Evolutionary conservation across 768 basidiomycete species (phyloP), one percentile per base, ranked within the genome.

Genomic region (Lanmaoa rubissima): DNA sequence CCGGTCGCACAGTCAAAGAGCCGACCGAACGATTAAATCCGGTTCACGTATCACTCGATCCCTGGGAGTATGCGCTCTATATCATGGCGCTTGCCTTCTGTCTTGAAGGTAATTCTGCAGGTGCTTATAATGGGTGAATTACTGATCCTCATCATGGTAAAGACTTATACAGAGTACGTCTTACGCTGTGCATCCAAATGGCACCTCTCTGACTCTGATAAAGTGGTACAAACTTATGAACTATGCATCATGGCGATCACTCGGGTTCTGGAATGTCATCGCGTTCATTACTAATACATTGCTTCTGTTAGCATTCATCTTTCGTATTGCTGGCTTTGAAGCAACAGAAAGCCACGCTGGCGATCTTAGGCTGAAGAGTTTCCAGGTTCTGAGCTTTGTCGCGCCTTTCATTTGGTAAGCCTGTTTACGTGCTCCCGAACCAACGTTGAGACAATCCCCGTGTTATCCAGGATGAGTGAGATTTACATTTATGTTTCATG

Each of bases 351-450:
- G 79, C 58, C 55, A 71, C 51, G 71, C 74, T 19, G 65, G 67
- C 26, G 61, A 66, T 50, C 63, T 83, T 57, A 79, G 79, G 51
- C 60, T 92, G 16, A 78, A 71, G 55, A 95, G 94, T 70, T 98
- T 97, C 74, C 93, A 95, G 66, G 80, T 92, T 31, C 75, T 97
- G 39, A 92, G 91, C 75, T 93, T 87, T 71, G 92, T 90, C 7
- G 83, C 92, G 2, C 93, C 92, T 1, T 80, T 96, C 48, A 87
- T 95, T 44, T 96, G 93, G 94, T 90, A 61, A 51, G 86, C 71
- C 19, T 55, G 21, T 57, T 28, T 24, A 5, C 42, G 13, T 47
- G 6, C 21, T 42, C 11, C 39, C 0, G 13, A 40, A 48, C 42
- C 17, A 26, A 42, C 13, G 19, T 21, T 6, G 35, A 62, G 36